phyloP scores from a whole-genome alignment of 2,329 filamentous ascomycete species.

The Xylariaceae sp. region DNA sequence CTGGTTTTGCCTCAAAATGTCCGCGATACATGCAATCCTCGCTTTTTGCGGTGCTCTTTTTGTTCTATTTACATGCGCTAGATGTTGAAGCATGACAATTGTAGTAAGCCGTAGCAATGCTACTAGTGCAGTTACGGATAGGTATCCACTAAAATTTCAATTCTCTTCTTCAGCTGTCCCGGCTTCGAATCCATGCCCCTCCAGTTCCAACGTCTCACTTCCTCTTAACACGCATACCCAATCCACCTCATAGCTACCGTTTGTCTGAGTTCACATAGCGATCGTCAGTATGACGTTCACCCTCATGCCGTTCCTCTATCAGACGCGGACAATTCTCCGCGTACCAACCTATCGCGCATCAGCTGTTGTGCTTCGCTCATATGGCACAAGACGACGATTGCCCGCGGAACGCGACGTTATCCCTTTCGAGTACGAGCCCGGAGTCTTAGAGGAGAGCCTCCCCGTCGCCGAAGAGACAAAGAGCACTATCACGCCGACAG shows the following conservation, averaged over 20 bases:
- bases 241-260: not conserved
- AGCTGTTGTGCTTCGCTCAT: slow-evolving; percentile 22
- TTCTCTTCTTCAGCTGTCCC: not conserved
- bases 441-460: slow-evolving; percentile 21
- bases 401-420: slow-evolving; percentile 35
- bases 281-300: slow-evolving; percentile 41
- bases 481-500: slow-evolving; percentile 52
- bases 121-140: not conserved
- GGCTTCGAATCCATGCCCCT: not conserved
- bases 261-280: not conserved
- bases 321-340: slow-evolving; percentile 57
- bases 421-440: slow-evolving; percentile 47
- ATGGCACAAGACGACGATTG: slow-evolving; percentile 17
- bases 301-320: slow-evolving; percentile 64
- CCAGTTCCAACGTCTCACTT: not conserved
- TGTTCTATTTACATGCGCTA: too few species aligned
- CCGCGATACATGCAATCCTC: too few species aligned
- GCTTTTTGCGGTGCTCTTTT: too few species aligned
- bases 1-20: too few species aligned
- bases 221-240: not conserved
- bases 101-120: too few species aligned
- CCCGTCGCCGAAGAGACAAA: slow-evolving; percentile 23
- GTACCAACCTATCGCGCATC: slow-evolving; percentile 29
- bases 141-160: slow-evolving; percentile 1
- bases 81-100: too few species aligned